Base-by-base conservation (phyloP, 192 early-diverging fungal species). In the Pilaira anomala region DNA sequence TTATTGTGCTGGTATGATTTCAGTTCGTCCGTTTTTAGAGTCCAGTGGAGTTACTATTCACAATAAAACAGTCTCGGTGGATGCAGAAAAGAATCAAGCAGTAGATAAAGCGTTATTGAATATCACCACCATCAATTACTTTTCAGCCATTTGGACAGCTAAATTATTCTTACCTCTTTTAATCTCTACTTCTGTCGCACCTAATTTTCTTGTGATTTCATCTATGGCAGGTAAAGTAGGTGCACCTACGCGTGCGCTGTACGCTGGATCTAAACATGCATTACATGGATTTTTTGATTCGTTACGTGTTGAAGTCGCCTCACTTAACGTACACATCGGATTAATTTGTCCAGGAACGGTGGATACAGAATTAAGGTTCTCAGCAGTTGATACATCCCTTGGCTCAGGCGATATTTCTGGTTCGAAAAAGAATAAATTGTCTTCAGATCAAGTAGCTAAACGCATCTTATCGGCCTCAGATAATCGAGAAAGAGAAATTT, bases 241-340 rank as follows among this genome's bases (percentile, higher is more conserved):
- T 4, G 87, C 90, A 26, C 91, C 91, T 5, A 91, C 93, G 7
- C 83, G 92, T 6, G 74, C 85, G 4, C 69, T 94, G 49, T 95
- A 95, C 62, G 80, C 84, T 41, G 86, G 87, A 1, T 85, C 83
- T 52, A 95, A 95, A 50, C 88, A 90, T 62, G 93, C 93, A 0
- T 73, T 91, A 3, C 84, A 86, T 25, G 93, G 91, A 0, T 95
- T 88, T 72, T 93, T 95, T 78, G 79, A 83, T 46, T 77, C 91
- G 5, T 63, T 95, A 30, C 81, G 93, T 1, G 91, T 93, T 66
- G 93, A 95, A 66, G 68, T 92, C 3, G 76, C 69, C 0, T 50
- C 55, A 13, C 74, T 80, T 7, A 85, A 84, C 16, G 80, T 91
- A 8, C 76, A 80, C 28, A 79, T 95, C 5, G 83, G 83, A 13